A percentile compares a stretch with the other conserved stretches of the same genome.
These are phyloP conservation scores for Parietaria judaica DNA, from an alignment of 306 rosid genomes.

Conservation along the genomic window DNA sequence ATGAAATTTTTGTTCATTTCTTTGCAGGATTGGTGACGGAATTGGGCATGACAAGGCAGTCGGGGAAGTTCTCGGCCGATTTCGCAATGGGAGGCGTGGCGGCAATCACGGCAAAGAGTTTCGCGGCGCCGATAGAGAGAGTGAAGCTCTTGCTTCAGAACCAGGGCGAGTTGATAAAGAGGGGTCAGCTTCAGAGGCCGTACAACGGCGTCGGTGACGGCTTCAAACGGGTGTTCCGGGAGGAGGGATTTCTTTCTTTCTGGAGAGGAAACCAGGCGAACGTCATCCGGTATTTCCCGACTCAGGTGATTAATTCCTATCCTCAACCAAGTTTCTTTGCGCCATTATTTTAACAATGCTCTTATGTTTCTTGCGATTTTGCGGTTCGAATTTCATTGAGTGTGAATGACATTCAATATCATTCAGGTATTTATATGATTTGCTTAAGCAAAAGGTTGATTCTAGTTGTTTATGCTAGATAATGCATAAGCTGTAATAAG, in stretches of 20 bases:
- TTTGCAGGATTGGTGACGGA: conserved; percentile 8
- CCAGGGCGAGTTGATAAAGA: conserved; percentile 87
- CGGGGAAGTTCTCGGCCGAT: conserved; percentile 68
- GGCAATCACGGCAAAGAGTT: conserved; percentile 55
- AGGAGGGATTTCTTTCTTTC: conserved; percentile 78
- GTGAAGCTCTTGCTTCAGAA: conserved; percentile 91
- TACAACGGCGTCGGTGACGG: conserved; percentile 59
- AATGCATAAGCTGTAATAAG: no score
- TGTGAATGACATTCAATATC: not conserved
- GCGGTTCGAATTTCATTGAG: not conserved
- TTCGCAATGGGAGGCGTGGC: conserved; percentile 81
- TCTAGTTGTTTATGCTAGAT: not conserved
- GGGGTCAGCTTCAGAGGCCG: conserved; percentile 73
- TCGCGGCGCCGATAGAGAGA: conserved; percentile 90
- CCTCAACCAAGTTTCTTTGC: no score
- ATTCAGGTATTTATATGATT: not conserved
- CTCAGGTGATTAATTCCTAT: conserved; percentile 43
- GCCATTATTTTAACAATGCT: not conserved
- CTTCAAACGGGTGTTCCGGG: conserved; percentile 56
- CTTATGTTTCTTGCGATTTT: not conserved
- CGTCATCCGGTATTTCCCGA: conserved; percentile 82
- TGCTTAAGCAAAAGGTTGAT: not conserved
- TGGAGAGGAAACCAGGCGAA: conserved; percentile 96
- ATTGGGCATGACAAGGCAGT: conserved; percentile 35
- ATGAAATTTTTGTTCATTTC: no score